A percentile compares a stretch with the other conserved stretches of the same genome.
Conservation (phyloP, 1,284 basidiomycete species). For the Cerioporus squamosus region DNA sequence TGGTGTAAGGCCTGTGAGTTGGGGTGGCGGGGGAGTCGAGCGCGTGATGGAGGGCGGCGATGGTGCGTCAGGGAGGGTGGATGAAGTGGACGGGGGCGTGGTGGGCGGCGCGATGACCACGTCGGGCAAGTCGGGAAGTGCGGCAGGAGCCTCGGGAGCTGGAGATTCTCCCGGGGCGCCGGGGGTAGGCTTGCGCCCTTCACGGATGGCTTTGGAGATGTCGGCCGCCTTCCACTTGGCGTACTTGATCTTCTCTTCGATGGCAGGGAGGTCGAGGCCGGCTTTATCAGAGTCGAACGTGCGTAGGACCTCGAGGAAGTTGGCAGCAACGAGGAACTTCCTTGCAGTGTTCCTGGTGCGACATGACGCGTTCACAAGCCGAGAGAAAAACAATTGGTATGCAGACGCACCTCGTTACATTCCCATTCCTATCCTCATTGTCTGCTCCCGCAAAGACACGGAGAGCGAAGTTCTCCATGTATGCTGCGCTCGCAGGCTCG, state of each 20-base stretch:
- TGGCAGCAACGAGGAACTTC: slow-evolving; percentile 87
- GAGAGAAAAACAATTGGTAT: slow-evolving; percentile 19
- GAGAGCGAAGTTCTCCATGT: slow-evolving; percentile 94
- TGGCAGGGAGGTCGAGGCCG: slow-evolving; percentile 45
- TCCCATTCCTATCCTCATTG: slow-evolving; percentile 83
- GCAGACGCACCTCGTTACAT: slow-evolving; percentile 65
- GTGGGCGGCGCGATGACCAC: slow-evolving; percentile 21
- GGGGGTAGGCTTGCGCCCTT: slow-evolving; percentile 75
- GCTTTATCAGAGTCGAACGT: slow-evolving; percentile 72
- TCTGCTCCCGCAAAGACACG: slow-evolving; percentile 91
- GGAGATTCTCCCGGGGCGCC: slow-evolving; percentile 56
- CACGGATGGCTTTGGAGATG: slow-evolving; percentile 87
- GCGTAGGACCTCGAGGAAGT: slow-evolving; percentile 84
- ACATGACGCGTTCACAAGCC: background rate
- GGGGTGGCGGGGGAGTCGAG: slow-evolving; percentile 24
- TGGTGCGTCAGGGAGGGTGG: slow-evolving; percentile 13
- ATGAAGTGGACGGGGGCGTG: slow-evolving; percentile 21
- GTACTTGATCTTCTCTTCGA: slow-evolving; percentile 78
- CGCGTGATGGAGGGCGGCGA: slow-evolving; percentile 26
- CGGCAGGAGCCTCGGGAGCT: slow-evolving; percentile 9
- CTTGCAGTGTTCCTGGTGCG: slow-evolving; percentile 75
- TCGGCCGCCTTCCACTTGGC: slow-evolving; percentile 94
- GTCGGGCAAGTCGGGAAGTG: slow-evolving; percentile 7
- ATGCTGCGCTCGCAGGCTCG: slow-evolving; percentile 83
- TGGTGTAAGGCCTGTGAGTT: slow-evolving; percentile 19